Evolutionary conservation across 148 eudicot genomes (phyloP), one percentile per base, ranked within the genome.

Genomic region (Linanthus parryae): DNA sequence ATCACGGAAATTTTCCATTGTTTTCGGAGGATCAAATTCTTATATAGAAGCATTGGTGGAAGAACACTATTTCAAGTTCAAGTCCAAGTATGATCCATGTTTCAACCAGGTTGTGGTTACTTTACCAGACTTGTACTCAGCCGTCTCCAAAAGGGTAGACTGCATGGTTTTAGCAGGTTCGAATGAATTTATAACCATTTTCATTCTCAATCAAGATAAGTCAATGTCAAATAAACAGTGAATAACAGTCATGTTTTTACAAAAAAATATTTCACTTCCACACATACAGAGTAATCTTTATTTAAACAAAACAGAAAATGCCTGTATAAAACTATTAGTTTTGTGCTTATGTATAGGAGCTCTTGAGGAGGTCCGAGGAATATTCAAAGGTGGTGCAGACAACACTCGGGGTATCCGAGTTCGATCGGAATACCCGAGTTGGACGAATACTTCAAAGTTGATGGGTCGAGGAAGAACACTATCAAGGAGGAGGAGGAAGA

Each of bases 21-120:
- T 73, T 7, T 62, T 29, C 14, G 78, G 73, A 0, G 73, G 73
- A 0, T 73, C 78, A 3, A 73, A 73, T 52, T 64, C 73, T 0
- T 59, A 31, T 30, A 28, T 68, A 4, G 70, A 68, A 38, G 46
- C 52, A 5, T 24, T 73, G 3, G 62, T 68, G 15, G 58, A 59
- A 41, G 58, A 51, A 2, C 44, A 25, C 2, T 6, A 25, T 17
- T 54, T 22, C 8, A 19, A 47, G 11, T 67, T 64, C 12, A 35
- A 34, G 29, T 17, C 48, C 2, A 49, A 26, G 18, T 64, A 57
- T 1, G 66, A 68, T 0, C 44, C 38, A 18, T 64, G 49, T 25
- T 59, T 68, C 45, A 8, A 67, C 0, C 63, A 63, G 77, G 21
- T 63, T 2, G 69, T 62, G 7, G 68, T 61, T 8, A 23, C 39